Base-by-base conservation (phyloP, 805 yeast species). In the Starmera caribaea region DNA sequence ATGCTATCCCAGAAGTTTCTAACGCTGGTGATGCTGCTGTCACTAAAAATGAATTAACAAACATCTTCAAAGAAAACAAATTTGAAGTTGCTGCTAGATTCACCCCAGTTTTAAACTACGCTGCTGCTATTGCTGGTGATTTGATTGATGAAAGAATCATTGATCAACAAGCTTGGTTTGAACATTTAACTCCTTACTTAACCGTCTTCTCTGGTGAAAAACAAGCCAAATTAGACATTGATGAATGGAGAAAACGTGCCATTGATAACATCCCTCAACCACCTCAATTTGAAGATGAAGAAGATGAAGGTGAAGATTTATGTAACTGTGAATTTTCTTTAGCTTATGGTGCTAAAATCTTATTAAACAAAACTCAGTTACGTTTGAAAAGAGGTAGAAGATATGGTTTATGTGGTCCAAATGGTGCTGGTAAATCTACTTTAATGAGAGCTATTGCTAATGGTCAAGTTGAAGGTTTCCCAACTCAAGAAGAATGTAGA, bases 291-390 rank as follows among this genome's bases (percentile, higher is more conserved):
- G 97, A 90, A 73, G 97, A 89, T 62, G 90, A 83, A 70, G 92
- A 82, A 65, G 97, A 88, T 65, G 97, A 92, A 66, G 98, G 97
- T 75, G 97, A 92, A 77, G 97, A 92, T 67, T 79, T 92, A 65
- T 92, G 98, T 82, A 92, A 92, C 95, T 90, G 97, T 84, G 98
- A 92, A 81, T 92, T 92, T 89, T 92, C 98, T 46, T 79, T 92
- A 63, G 99, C 99, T 69, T 92, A 92, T 73, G 99, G 98, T 90
- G 98, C 98, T 63, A 92, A 92, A 86, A 92, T 92, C 79, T 79
- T 92, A 75, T 87, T 92, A 72, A 92, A 92, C 90, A 90, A 92
- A 74, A 92, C 98, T 57, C 97, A 90, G 76, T 81, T 92, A 68
- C 88, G 98, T 75, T 83, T 92, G 67, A 88, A 87, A 88, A 82